Base-by-base conservation (phyloP, 1,284 basidiomycete genomes). In the Marasmius tenuissimus region DNA sequence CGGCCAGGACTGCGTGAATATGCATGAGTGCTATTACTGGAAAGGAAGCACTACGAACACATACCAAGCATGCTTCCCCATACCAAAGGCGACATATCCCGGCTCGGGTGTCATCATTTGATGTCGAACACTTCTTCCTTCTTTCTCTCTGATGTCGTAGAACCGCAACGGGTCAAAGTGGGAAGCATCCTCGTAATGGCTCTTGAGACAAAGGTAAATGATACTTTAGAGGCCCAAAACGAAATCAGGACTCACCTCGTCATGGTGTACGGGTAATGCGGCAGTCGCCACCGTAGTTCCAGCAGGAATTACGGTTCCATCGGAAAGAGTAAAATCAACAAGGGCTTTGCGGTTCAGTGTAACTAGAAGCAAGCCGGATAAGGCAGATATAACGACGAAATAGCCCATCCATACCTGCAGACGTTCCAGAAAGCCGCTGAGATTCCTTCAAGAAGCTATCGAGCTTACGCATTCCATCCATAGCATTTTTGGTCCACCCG, bases 41-140 rank as follows among this genome's bases (percentile, higher is more conserved):
- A 8, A 14, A n/a, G 7, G 20, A 8, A 20, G 11, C 20, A 20
- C 16, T 47, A 47, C 9, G n/a, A 18, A 2, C 9, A 57, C 54
- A 58, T 27, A 58, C 54, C 54, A 58, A 22, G 48, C 57, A 33
- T 58, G 57, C 12, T 38, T 58, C 34, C 57, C 57, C 35, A 51
- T 51, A 9, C 57, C 57, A 35, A 58, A 58, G 11, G 57, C 35
- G n/a, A 58, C 27, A 22, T 49, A 58, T 22, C 45, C 57, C n/a
- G 22, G 20, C 20, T 51, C 45, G 12, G 57, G 42, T 1, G 45
- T 51, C 42, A 58, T 47, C 57, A 48, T 38, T 50, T 58, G 57
- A 37, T 54, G 52, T 35, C 37, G 33, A 8, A 54, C 52, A 35
- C 48, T 51, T 20, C 47, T 58, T 40, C 45, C 42, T 22, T 58